A percentile compares a stretch with the other conserved stretches of the same genome.
These are phyloP conservation scores for Hypoxylon lienhwacheense DNA, from an alignment of 495 filamentous ascomycete species.

Conservation along the genomic window DNA sequence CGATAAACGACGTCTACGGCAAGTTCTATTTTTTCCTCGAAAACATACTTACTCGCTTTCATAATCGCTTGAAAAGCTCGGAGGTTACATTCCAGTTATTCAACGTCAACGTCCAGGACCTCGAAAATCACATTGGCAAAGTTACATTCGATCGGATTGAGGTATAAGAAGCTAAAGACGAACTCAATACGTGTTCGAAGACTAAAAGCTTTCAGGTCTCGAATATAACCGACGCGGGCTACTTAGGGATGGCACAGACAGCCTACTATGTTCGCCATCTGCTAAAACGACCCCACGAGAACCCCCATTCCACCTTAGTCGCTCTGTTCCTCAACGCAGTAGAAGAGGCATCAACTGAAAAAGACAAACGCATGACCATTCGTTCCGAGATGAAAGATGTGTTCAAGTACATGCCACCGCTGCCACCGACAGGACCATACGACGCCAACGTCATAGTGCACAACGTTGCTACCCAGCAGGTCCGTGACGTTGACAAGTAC, in stretches of 20 bases:
- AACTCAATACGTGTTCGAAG: no score
- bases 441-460: no score
- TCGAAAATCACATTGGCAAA: neutral
- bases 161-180: no score
- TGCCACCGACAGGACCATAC: conserved; percentile 10
- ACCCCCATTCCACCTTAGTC: conserved; percentile 32
- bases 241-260: neutral
- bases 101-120: neutral
- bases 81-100: neutral
- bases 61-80: neutral
- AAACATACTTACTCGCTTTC: conserved; percentile 18
- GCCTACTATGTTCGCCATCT: neutral
- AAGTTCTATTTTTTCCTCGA: conserved; percentile 36
- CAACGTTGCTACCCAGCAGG: no score
- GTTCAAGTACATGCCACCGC: neutral
- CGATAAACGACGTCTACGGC: conserved; percentile 38
- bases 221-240: neutral
- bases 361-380: no score
- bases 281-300: no score
- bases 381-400: neutral
- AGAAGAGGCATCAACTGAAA: neutral
- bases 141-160: conserved; percentile 24
- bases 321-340: conserved; percentile 1
- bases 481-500: conserved; percentile 8
- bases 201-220: neutral